These are phyloP conservation scores for Hypoxylon fragiforme DNA, from an alignment of 495 filamentous ascomycete species.

Conservation along the genomic window DNA sequence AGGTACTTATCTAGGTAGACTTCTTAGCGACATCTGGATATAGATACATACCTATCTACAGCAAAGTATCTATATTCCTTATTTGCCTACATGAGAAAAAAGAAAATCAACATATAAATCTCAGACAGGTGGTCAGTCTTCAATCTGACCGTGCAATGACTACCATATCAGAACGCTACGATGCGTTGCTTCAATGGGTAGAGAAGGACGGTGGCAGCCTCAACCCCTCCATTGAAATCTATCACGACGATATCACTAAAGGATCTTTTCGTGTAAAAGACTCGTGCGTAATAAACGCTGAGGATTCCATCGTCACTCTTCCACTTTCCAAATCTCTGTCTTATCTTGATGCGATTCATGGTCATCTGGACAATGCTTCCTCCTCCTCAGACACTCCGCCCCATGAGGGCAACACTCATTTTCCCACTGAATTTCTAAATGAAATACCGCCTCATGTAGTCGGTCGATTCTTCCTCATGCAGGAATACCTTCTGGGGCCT, in stretches of 20 bases:
- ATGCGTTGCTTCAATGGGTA: constrained; percentile 42
- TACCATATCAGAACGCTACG: constrained; percentile 27
- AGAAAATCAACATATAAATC: too few relatives aligned
- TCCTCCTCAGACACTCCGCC: constrained; percentile 1
- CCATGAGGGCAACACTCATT: constrained; percentile 12
- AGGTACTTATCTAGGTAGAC: too few relatives aligned
- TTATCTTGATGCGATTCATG: constrained; percentile 48
- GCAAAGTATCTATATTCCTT: too few relatives aligned
- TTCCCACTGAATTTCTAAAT: constrained; percentile 45
- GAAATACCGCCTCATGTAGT: constrained; percentile 47
- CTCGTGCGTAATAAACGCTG: constrained; percentile 16
- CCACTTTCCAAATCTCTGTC: constrained; percentile 47
- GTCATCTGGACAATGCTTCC: constrained; percentile 31
- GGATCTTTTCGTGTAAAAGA: constrained; percentile 49
- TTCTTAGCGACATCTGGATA: too few relatives aligned
- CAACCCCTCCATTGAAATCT: constrained; percentile 49
- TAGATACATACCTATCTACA: too few relatives aligned
- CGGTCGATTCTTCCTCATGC: constrained; percentile 53
- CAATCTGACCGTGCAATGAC: constrained; percentile 21
- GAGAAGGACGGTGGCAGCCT: constrained; percentile 41
- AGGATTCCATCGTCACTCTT: constrained; percentile 44
- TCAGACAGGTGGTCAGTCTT: too few relatives aligned
- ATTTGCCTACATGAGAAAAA: too few relatives aligned
- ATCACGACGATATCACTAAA: constrained; percentile 45
- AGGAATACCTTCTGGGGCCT: constrained; percentile 49